Conservation (phyloP, 23 red algal species). For the Pyropia haitanensis region DNA sequence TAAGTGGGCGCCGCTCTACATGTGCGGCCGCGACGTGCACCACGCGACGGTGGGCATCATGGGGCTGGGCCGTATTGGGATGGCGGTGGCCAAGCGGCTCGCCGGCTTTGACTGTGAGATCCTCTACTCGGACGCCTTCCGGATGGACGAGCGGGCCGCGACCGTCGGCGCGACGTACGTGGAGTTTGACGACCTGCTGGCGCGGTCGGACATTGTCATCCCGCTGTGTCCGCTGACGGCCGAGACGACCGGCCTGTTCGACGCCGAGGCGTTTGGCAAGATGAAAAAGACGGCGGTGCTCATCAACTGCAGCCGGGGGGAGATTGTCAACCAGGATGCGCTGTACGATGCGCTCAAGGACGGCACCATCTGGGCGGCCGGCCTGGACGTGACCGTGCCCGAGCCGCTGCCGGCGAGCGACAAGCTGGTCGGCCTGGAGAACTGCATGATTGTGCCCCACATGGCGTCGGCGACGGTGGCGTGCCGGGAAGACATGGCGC, state of each 20-base stretch:
- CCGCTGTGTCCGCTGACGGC: conserved; percentile 72
- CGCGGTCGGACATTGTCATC: conserved; percentile 72
- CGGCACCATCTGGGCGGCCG: conserved; percentile 51
- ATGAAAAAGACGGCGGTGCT: conserved; percentile 88
- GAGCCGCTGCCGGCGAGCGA: conserved; percentile 71
- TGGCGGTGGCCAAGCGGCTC: conserved; percentile 66
- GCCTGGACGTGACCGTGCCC: conserved; percentile 76
- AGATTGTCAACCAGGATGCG: conserved; percentile 82
- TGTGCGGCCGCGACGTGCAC: conserved; percentile 83
- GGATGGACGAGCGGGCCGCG: conserved; percentile 16
- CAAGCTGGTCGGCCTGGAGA: conserved; percentile 34
- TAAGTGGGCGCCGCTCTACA: conserved; percentile 67
- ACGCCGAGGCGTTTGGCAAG: conserved; percentile 31
- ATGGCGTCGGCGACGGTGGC: conserved; percentile 71
- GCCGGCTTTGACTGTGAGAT: conserved; percentile 81
- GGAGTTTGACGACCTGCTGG: conserved; percentile 29
- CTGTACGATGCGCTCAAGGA: conserved; percentile 52
- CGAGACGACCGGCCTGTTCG: conserved; percentile 61
- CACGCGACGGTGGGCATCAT: conserved; percentile 70
- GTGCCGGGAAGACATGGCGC: conserved; percentile 78
- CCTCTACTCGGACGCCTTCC: conserved; percentile 32
- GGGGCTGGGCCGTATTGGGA: conserved; percentile 79
- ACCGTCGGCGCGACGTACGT: conserved; percentile 22
- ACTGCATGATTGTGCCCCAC: conserved; percentile 86
- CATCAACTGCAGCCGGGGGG: conserved; percentile 78